These are phyloP conservation scores for Houttuynia cordata DNA, from an alignment of 164 flowering plant genomes.

Conservation along the genomic window DNA sequence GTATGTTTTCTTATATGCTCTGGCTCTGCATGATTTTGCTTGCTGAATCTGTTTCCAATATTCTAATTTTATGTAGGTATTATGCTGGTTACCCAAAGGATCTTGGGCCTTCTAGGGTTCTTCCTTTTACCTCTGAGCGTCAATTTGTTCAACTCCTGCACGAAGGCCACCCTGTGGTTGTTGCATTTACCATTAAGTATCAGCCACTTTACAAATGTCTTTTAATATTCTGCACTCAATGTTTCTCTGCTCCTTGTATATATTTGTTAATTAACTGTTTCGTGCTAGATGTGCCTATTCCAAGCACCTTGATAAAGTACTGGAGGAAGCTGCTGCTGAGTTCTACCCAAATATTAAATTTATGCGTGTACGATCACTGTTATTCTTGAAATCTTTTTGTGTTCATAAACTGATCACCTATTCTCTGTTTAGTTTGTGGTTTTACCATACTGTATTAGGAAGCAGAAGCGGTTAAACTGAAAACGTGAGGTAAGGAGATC, in stretches of 20 bases:
- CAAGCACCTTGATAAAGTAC: constrained; percentile 62
- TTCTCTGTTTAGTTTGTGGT: neutral
- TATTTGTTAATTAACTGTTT: neutral
- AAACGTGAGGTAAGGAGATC: too few species aligned
- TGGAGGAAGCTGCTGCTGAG: constrained; percentile 86
- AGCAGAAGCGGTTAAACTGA: neutral
- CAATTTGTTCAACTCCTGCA: constrained; percentile 86
- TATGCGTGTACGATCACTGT: constrained; percentile 49
- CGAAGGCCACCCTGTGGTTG: constrained; percentile 72
- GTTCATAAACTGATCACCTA: neutral
- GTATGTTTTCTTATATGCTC: neutral
- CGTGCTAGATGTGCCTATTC: constrained; percentile 52
- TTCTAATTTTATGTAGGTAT: constrained; percentile 34
- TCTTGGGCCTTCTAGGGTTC: constrained; percentile 71
- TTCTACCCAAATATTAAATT: constrained; percentile 75
- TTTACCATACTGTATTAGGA: neutral
- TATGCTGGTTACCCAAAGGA: constrained; percentile 91
- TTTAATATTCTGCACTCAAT: neutral
- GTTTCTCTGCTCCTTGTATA: neutral
- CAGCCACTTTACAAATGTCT: neutral
- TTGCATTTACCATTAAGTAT: constrained; percentile 84
- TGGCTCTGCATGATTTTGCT: neutral
- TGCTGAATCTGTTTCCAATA: neutral
- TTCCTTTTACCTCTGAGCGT: constrained; percentile 84
- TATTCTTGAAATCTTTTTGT: neutral